phyloP scores from a whole-genome alignment of 257 asterid genomes.

The Thymus mandschuricus region DNA sequence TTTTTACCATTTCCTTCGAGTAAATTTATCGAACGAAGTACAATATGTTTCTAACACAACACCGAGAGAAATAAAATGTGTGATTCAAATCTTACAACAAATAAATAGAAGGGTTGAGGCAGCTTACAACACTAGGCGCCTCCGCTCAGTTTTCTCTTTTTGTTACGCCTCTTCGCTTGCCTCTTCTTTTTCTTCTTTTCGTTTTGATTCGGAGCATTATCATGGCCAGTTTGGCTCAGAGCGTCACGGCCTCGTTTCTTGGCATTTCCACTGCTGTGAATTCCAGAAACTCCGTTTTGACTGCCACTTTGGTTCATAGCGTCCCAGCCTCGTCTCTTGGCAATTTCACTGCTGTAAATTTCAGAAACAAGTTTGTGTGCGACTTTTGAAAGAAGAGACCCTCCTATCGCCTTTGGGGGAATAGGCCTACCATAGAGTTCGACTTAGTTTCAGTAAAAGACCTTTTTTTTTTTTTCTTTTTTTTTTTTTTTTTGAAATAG shows the following conservation, averaged over 20 bases:
- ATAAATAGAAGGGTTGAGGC: neutral
- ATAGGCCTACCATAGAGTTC: slow-evolving; percentile 37
- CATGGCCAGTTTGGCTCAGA: neutral
- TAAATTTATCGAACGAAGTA: too few species aligned
- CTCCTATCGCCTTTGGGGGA: slow-evolving; percentile 43
- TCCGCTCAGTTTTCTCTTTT: slow-evolving; percentile 16
- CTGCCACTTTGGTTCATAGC: neutral
- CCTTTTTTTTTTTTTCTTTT: neutral
- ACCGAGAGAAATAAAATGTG: neutral
- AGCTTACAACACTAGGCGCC: neutral
- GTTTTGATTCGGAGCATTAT: too few species aligned
- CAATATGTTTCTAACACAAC: neutral
- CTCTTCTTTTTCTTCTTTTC: neutral
- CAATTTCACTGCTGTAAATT: slow-evolving; percentile 16
- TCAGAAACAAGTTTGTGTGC: slow-evolving; percentile 43
- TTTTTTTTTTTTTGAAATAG: neutral
- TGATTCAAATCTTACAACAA: neutral
- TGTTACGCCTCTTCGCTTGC: neutral
- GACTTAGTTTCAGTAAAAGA: neutral
- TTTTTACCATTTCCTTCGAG: neutral
- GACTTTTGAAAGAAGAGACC: slow-evolving; percentile 36
- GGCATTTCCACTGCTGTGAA: slow-evolving; percentile 8
- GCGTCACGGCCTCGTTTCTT: slow-evolving; percentile 22
- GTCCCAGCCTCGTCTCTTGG: slow-evolving; percentile 22
- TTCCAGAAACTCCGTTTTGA: slow-evolving; percentile 18